Evolutionary conservation across 2,329 filamentous ascomycete species (phyloP), one percentile per base, ranked within the genome.

Genomic region (Pseudocercospora fuligena): DNA sequence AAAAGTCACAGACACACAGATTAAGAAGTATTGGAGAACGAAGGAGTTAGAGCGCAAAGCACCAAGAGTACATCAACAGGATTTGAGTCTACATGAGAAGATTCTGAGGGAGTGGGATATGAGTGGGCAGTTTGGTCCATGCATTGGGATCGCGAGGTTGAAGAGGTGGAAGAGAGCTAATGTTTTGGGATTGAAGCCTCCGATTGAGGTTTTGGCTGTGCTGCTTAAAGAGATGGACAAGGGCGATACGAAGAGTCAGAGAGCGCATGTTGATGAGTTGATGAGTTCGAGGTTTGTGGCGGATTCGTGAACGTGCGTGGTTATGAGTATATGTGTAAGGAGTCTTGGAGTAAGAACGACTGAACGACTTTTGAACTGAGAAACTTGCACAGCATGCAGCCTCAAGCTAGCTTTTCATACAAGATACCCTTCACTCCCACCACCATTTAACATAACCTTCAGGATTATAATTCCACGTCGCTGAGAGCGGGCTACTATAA

Each of bases 81-180:
- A 85, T 2, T 77, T 98, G 72, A 86, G 84, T 11, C 72, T 91
- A 54, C 85, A 90, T 64, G 94, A 98, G 84, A 97, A 94, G 83
- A 88, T 98, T 27, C 80, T 98, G 74, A 85, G 94, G 69, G 92
- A 97, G 78, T 99, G 95, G 80, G 95, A 99, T 78, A 90, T 97
- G 71, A 95, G 90, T 75, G 92, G 87, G 67, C 92, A 97, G 75
- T 99, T 92, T 78, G 95, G 95, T 64, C 95, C 95, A 1, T 97
- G 92, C 76, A 91, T 97, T 61, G 95, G 95, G 7, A 92, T 94
- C 61, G 82, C 89, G 43, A 89, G 95, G 57, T 82, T 91, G 73
- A 92, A 91, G 81, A 90, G 95, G 36, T 99, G 95, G 95, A 88
- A 92, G 76, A 88, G 95, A 54, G 95, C 95, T 4, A 86, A 97